Base-by-base conservation (phyloP, 1,284 basidiomycete genomes). In the Tranzscheliella williamsii region DNA sequence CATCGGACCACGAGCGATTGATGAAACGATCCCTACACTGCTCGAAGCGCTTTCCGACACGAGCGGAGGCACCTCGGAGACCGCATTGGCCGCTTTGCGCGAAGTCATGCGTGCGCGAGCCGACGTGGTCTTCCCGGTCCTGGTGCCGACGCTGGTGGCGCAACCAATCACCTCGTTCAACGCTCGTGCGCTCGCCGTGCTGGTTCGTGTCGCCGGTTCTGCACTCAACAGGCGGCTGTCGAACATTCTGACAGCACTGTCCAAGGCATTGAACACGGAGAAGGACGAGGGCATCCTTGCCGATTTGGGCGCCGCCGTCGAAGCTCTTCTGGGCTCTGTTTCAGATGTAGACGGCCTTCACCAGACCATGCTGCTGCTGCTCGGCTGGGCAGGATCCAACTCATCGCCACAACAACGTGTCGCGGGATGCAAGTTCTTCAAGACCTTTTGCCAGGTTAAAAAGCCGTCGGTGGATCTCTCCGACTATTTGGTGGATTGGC, bases 91-190 rank as follows among this genome's bases (percentile, higher is more conserved):
- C 36, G 95, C 95, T 1, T 81, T 98, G 40, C 87, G 85, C 66
- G 95, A 98, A 81, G 90, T 97, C 18, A 74, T 77, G 66, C 64
- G 74, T 16, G 71, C 72, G 23, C 67, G 70, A 17, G 50, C 72
- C 9, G 72, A 76, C 35, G 92, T 89, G 12, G 93, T 99, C 39
- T 97, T 98, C 89, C 95, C 95, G 0, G 89, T 95, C n/a, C 82
- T 98, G 43, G 90, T 98, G 40, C 95, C 94, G 0, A 93, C 92
- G 5, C 83, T 98, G 57, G 92, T 90, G 29, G 85, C 87, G 5
- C 85, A 85, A 27, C 94, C 94, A 0, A 93, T 98, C 84, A 87
- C 90, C 2, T 86, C 88, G 3, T 96, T 96, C 86, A 97, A 98
- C 75, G 91, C 90, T n/a, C 85, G 87, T 16, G 94, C 94, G 4